A percentile compares a stretch with the other conserved stretches of the same genome.
phyloP scores from a whole-genome alignment of 2,329 filamentous ascomycete genomes.

The Sclerotinia trifoliorum region DNA sequence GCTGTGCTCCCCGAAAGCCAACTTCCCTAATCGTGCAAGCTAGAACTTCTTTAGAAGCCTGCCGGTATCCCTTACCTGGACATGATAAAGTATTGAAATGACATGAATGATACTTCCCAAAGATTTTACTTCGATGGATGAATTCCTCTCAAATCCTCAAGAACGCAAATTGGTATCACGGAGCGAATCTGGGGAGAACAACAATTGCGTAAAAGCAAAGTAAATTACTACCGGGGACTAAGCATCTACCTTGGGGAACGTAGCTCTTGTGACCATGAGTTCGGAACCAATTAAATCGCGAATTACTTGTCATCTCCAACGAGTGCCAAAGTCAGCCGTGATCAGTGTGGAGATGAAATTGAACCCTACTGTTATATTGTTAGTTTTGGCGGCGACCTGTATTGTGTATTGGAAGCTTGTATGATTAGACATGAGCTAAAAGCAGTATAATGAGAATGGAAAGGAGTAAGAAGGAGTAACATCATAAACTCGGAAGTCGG shows the following conservation, averaged over 20 bases:
- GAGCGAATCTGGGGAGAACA: not conserved
- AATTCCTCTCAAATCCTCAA: not conserved
- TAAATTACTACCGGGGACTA: not conserved
- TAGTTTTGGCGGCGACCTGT: not conserved
- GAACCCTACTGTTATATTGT: not conserved
- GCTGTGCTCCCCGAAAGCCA: slow-evolving; percentile 11
- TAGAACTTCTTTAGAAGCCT: slow-evolving; percentile 1
- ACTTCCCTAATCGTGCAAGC: not conserved
- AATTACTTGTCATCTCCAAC: not conserved
- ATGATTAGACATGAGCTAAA: not conserved
- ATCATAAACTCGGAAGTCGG: not conserved
- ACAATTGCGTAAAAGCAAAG: not conserved
- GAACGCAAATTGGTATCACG: not conserved
- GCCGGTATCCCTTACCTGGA: not conserved
- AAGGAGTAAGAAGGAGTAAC: not conserved
- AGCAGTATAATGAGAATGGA: not conserved
- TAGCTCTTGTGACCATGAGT: slow-evolving; percentile 13
- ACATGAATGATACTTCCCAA: not conserved
- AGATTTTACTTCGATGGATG: not conserved
- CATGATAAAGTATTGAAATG: not conserved
- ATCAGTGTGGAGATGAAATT: slow-evolving; percentile 8
- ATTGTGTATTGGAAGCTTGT: too few relatives aligned
- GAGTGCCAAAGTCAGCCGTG: not conserved
- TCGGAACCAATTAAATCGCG: slow-evolving; percentile 3
- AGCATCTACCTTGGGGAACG: slow-evolving; percentile 6